A percentile compares a stretch with the other conserved stretches of the same genome.
These are phyloP conservation scores for Parascedosporium putredinis DNA, from an alignment of 2,329 filamentous ascomycete species.

Conservation along the genomic window DNA sequence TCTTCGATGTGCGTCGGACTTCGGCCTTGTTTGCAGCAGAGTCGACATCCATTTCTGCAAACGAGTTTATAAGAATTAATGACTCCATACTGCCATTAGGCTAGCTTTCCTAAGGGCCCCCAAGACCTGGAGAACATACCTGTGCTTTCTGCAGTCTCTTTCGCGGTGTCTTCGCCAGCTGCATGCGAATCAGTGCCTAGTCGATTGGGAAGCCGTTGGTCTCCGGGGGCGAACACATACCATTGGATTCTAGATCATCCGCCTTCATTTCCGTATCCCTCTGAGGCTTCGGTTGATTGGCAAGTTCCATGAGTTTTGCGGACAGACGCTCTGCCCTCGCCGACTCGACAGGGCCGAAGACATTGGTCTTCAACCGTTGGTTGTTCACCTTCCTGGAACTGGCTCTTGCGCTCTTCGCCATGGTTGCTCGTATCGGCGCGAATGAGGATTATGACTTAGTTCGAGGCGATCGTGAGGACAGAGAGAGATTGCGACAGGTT, in stretches of 20 bases:
- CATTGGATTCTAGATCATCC: slow-evolving; percentile 24
- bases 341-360: slow-evolving; percentile 75
- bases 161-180: slow-evolving; percentile 1
- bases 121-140: background rate
- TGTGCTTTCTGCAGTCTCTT: background rate
- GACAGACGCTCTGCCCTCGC: slow-evolving; percentile 75
- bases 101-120: background rate
- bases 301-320: slow-evolving; percentile 73
- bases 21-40: slow-evolving; percentile 26
- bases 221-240: background rate
- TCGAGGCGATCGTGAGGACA: too few species aligned
- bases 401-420: slow-evolving; percentile 81
- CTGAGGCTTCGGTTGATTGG: slow-evolving; percentile 62
- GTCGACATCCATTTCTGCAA: slow-evolving; percentile 48
- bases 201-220: background rate
- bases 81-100: background rate
- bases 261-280: slow-evolving; percentile 38
- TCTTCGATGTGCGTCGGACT: slow-evolving; percentile 26
- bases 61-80: background rate
- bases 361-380: slow-evolving; percentile 62
- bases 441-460: background rate
- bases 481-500: too few species aligned
- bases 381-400: slow-evolving; percentile 78
- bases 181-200: too few species aligned
- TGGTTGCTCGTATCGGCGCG: too few species aligned